Base-by-base conservation (phyloP, 176 grass and related monocot genomes). In the Phragmites australis region DNA sequence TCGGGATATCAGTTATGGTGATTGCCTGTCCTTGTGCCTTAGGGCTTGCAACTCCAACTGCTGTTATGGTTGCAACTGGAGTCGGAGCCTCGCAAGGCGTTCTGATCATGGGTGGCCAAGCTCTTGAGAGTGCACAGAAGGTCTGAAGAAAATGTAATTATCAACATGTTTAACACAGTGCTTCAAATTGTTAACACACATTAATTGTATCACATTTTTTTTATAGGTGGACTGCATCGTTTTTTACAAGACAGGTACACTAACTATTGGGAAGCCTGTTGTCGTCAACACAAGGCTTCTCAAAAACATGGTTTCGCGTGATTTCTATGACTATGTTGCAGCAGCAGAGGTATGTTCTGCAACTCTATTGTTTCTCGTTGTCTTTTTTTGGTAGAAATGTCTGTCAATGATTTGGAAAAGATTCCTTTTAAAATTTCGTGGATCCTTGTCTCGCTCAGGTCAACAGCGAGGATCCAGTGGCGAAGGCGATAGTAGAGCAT, bases 41-140 rank as follows among this genome's bases (percentile, higher is more conserved):
- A 83, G 95, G 92, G 48, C 88, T 98, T 13, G 95, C 95, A 41
- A 98, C 95, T 73, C 95, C 95, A 73, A 98, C 95, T 60, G 95
- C 95, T 11, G 95, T 98, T 51, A 98, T 98, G 95, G 92, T 98
- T 89, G 95, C 91, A 42, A 94, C 95, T 72, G 95, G 95, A 70
- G 95, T 98, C 1, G 95, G 95, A 79, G 95, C 95, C 65, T 94
- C 95, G 2, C 92, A 98, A 77, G 95, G 95, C 68, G 55, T 98
- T 74, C 82, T 98, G 37, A 98, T 98, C 81, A 98, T 94, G 81
- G 95, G 90, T 37, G 95, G 95, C 17, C 95, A 91, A 80, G 95
- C 95, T 86, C 77, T 98, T 57, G 95, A 98, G 71, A 93, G 95
- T 75, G 84, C 95, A 46, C 92, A 98, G 15, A 98, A 94, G 92